Evolutionary conservation across 129 eudicot species (phyloP).

Genomic region (Centaurea solstitialis): DNA sequence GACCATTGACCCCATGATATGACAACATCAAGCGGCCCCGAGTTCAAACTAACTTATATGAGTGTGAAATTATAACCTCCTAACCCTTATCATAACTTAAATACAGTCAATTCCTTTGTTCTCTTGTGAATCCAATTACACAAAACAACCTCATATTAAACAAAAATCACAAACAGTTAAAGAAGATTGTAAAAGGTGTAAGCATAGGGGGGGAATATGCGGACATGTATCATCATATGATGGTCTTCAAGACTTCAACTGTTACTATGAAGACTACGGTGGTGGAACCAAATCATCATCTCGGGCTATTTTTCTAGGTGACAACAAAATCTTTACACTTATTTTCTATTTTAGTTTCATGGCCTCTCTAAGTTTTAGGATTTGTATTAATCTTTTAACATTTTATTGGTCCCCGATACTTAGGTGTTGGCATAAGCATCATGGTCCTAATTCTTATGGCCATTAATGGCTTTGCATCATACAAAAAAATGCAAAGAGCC

Average conservation of each 20-base stretch:
- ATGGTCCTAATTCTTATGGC: constrained; percentile 16
- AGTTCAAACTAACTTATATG: no score
- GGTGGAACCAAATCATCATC: constrained; percentile 28
- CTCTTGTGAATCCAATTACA: background rate
- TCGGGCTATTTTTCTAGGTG: constrained; percentile 30
- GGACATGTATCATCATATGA: constrained; percentile 10
- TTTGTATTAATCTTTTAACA: background rate
- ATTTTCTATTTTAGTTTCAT: background rate
- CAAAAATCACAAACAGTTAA: constrained; percentile 3
- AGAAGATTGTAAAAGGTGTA: constrained; percentile 30
- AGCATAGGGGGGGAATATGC: constrained; percentile 3
- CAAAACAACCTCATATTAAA: background rate
- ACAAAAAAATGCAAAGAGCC: constrained; percentile 10
- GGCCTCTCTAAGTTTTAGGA: background rate
- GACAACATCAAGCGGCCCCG: no score
- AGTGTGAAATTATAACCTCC: no score
- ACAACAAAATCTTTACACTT: background rate
- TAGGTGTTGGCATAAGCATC: constrained; percentile 36
- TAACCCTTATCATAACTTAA: no score
- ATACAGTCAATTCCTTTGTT: no score
- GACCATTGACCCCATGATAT: no score
- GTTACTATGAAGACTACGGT: constrained; percentile 10
- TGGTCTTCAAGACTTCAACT: constrained; percentile 14
- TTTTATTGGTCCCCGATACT: background rate
- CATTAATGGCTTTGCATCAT: constrained; percentile 14